Evolutionary conservation across 305 asterid genomes (phyloP), one percentile per base, ranked within the genome.

Genomic region (Rubia occidens): DNA sequence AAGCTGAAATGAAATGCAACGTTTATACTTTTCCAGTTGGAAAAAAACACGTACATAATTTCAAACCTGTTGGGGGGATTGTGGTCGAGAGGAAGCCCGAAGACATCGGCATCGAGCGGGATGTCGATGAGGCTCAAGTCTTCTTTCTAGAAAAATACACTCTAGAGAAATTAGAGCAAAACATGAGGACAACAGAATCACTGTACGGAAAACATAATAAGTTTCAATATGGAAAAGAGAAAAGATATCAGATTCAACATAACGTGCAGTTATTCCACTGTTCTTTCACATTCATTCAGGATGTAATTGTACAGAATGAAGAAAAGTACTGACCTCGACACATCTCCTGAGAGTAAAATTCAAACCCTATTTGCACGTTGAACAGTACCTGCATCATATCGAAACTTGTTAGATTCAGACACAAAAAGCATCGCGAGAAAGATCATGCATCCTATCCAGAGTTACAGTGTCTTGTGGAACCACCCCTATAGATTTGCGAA

Each of bases 391-490:
- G 82, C 77, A 74, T 44, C 64, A 76, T 24, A 55, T 63, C n/a
- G 71, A 40, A 24, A 66, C 20, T 51, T 8, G 58, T 64, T 69
- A 37, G 44, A 44, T 24, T 73, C 64, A 72, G n/a, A 35, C 15
- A 49, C 35, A 56, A 20, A 10, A 44, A 24, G 13, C 60, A 26
- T 2, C 0, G 18, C 6, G 20, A 44, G 14, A 42, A 54, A 59
- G 59, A 4, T n/a, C 21, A 44, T 20, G 40, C 67, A 5, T 7
- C 10, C 45, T 18, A 15, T 47, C 69, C 14, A 43, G 74, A 83
- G 97, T 94, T 81, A 94, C 99, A 65, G 99, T 94, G 79, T 94
- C 99, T 72, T 94, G 99, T 66, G 99, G 99, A 85, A 94, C 99
- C 72, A 94, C 94, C 26, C 96, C 97, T 71, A 94, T 82, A 73